These are phyloP conservation scores for Zea mays DNA, from an alignment of 176 grass and related monocot genomes.

Conservation along the genomic window Zm-B73-REFERENCE-NAM-5.0 NC_050102.1:117272501-117273000, in stretches of 20 bases:
- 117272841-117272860: slow-evolving; percentile 16
- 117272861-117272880: slow-evolving; percentile 20
- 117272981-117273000: slow-evolving; percentile 13
- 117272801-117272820: slow-evolving; percentile 21
- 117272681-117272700: slow-evolving; percentile 33
- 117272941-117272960: slow-evolving; percentile 39
- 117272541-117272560: not conserved
- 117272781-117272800: slow-evolving; percentile 38
- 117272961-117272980: slow-evolving; percentile 36
- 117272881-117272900: not conserved
- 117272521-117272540: not conserved
- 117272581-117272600: slow-evolving; percentile 33
- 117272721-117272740: slow-evolving; percentile 37
- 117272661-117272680: slow-evolving; percentile 13
- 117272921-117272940: slow-evolving; percentile 14
- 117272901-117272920: not conserved
- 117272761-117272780: slow-evolving; percentile 30
- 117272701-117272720: slow-evolving; percentile 31
- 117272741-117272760: slow-evolving; percentile 29
- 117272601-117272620: slow-evolving; percentile 17
- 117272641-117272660: slow-evolving; percentile 14
- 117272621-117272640: not conserved
- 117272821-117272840: slow-evolving; percentile 39
- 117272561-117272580: not conserved
- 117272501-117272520: slow-evolving; percentile 7